These are phyloP conservation scores for Nicotiana benthamiana DNA, from an alignment of 257 asterid genomes.

Conservation along the genomic window DNA sequence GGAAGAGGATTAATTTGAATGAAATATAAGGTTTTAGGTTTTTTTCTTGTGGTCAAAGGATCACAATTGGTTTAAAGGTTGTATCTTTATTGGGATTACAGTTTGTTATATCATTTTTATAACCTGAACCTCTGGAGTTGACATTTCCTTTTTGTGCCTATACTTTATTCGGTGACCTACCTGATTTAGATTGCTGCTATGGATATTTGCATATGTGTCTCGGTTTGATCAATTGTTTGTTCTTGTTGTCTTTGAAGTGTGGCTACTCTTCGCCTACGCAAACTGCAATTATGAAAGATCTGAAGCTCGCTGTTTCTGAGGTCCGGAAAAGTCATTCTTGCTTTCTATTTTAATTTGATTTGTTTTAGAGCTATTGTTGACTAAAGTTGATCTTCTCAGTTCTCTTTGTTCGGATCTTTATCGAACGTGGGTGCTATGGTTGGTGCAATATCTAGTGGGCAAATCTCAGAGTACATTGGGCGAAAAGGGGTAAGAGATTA, in stretches of 20 bases:
- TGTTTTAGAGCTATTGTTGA: not conserved
- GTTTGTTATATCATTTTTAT: not conserved
- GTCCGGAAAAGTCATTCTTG: slow-evolving; percentile 14
- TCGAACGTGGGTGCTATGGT: slow-evolving; percentile 97
- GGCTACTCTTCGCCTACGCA: slow-evolving; percentile 95
- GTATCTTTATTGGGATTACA: not conserved
- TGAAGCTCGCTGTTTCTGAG: slow-evolving; percentile 73
- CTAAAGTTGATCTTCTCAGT: slow-evolving; percentile 32
- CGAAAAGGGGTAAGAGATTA: slow-evolving; percentile 68
- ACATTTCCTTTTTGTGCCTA: not conserved
- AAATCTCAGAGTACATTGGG: slow-evolving; percentile 90
- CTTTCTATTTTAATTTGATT: not conserved
- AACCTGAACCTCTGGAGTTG: not conserved
- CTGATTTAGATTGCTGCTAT: not conserved
- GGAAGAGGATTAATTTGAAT: not conserved
- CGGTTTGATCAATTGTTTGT: slow-evolving; percentile 1
- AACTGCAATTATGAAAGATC: slow-evolving; percentile 56
- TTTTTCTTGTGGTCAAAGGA: not conserved
- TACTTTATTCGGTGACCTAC: not conserved
- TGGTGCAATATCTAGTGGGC: slow-evolving; percentile 97
- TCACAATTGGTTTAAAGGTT: not conserved
- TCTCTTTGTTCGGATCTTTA: slow-evolving; percentile 83
- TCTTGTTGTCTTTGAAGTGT: slow-evolving; percentile 41
- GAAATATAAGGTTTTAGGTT: not conserved
- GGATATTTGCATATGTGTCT: slow-evolving; percentile 4